Evolutionary conservation across 257 asterid genomes (phyloP), one percentile per base, ranked within the genome.

Genomic region (Fraxinus quadrangulata): DNA sequence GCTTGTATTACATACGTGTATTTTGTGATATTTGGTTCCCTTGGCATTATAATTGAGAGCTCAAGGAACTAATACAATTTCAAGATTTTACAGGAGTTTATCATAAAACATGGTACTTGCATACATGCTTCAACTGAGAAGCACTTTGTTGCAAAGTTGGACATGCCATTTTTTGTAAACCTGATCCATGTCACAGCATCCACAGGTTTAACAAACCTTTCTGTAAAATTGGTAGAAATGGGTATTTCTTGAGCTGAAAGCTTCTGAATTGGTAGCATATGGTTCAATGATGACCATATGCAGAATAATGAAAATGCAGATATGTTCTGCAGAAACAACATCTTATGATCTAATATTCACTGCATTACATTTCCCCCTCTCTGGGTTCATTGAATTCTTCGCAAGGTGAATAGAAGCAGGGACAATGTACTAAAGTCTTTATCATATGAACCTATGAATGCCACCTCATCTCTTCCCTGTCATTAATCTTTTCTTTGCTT

Each of bases 401-500:
- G 51, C 17, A 13, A 45, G 5, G 51, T 45, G 56, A 9, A 47
- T 47, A 47, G 56, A 47, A 47, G 19, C n/a, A 47, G 19, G 13
- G 17, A 12, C 51, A 42, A 42, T 42, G 14, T 42, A 42, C 51
- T 42, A 12, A 42, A 42, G 17, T 42, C 13, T 10, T 11, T 37
- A 37, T 37, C 12, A 37, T 37, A 37, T 37, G 42, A 37, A 37
- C 42, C 12, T 37, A 37, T 8, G 40, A 59, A 59, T 5, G 28
- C 67, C 28, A 19, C 30, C 26, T 71, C 12, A 0, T n/a, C 4
- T 77, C 7, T 40, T 33, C 6, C 36, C 31, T 72, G 3, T n/a
- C 31, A 37, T 59, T 54, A n/a, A n/a, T 54, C 34, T 51, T 51
- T 19, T 51, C 71, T 36, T 49, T 56, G 75, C 66, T 74, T 42